These are phyloP conservation scores for Didymella exigua DNA, from an alignment of 2,329 filamentous ascomycete species.

Conservation along the genomic window DNA sequence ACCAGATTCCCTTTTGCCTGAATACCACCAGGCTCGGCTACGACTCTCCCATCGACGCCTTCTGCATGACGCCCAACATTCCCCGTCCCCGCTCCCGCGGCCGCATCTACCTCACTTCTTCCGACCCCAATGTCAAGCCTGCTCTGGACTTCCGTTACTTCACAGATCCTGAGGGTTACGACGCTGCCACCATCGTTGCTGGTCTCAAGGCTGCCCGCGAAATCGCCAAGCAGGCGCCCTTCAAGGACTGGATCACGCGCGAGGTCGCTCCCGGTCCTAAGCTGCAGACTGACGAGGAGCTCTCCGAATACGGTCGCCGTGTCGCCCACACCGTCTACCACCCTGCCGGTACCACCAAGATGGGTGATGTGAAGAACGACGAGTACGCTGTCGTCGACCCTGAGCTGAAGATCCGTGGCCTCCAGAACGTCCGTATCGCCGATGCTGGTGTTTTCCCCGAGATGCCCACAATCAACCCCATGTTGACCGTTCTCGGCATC, in stretches of 20 bases:
- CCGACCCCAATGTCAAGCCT: constrained; percentile 77
- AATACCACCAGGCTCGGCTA: constrained; percentile 85
- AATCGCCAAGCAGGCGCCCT: constrained; percentile 75
- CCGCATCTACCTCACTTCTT: constrained; percentile 75
- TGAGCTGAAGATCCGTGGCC: constrained; percentile 71
- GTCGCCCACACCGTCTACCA: constrained; percentile 91
- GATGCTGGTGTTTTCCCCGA: constrained; percentile 89
- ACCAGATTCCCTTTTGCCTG: constrained; percentile 89
- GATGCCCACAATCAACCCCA: constrained; percentile 86
- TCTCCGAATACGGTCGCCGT: constrained; percentile 79
- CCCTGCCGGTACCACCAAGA: constrained; percentile 86
- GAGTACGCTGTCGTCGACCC: constrained; percentile 79
- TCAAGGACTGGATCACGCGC: constrained; percentile 81
- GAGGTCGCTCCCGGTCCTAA: constrained; percentile 79
- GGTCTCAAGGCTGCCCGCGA: constrained; percentile 79
- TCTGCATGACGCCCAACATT: constrained; percentile 94
- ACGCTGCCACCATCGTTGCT: constrained; percentile 78
- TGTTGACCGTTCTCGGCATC: constrained; percentile 84
- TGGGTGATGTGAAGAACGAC: constrained; percentile 75
- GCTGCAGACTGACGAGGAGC: constrained; percentile 76
- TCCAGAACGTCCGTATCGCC: constrained; percentile 77
- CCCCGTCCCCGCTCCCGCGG: constrained; percentile 80
- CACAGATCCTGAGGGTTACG: constrained; percentile 83
- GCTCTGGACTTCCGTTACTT: constrained; percentile 89
- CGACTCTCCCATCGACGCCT: constrained; percentile 72